Evolutionary conservation across 495 filamentous ascomycete genomes (phyloP).

Genomic region (Penicillium maclennaniae): DNA sequence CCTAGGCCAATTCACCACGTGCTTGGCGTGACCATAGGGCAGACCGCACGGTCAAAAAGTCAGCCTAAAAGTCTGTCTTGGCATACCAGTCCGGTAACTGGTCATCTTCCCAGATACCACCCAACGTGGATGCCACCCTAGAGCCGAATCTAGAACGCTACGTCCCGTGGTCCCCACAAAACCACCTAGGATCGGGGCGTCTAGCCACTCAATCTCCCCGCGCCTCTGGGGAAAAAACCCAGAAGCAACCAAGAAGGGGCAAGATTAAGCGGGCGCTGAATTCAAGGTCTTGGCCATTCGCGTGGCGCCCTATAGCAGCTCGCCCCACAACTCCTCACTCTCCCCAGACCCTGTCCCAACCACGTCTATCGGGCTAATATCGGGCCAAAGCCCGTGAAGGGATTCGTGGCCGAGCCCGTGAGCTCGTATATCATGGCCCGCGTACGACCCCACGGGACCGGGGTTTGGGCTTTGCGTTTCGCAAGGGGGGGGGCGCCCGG

Average conservation of each 20-base stretch:
- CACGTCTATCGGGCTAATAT: constrained; percentile 12
- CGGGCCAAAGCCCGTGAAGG: constrained; percentile 3
- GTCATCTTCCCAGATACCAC: neutral
- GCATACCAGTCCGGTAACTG: constrained; percentile 2
- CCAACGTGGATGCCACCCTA: neutral
- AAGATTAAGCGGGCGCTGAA: neutral
- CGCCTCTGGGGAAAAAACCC: neutral
- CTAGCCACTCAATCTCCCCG: neutral
- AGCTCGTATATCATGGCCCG: neutral
- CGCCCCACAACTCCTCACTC: neutral
- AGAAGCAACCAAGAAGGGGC: neutral
- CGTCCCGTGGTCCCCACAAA: constrained; percentile 4
- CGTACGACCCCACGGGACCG: neutral
- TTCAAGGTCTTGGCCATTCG: constrained; percentile 2
- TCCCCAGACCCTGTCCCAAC: neutral
- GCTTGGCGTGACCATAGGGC: neutral
- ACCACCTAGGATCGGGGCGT: neutral
- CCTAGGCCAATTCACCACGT: neutral
- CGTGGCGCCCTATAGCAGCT: constrained; percentile 9
- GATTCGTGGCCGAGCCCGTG: neutral
- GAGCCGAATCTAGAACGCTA: neutral
- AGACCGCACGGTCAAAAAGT: neutral
- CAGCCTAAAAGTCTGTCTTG: neutral
- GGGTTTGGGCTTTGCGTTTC: neutral
- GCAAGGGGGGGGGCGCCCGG: neutral